These are phyloP conservation scores for Hibiscus syriacus DNA, from an alignment of 345 rosid species.

Conservation along the genomic window DNA sequence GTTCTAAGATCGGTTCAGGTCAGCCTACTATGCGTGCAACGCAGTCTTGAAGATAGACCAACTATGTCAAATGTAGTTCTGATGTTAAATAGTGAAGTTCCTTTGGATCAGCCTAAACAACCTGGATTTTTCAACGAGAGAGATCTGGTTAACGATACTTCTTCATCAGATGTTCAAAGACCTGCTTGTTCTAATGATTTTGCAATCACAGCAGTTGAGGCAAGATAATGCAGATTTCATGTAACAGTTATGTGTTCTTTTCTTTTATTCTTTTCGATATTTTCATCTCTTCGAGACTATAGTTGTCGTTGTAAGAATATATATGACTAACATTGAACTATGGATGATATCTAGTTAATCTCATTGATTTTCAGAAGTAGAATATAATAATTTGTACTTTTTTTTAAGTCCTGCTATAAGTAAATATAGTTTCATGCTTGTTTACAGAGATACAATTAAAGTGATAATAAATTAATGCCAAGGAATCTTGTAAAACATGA, in stretches of 20 bases:
- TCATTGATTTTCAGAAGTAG: too few species aligned
- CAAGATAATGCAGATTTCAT: neutral
- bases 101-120: slow-evolving; percentile 15
- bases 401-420: too few species aligned
- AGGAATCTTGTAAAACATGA: too few species aligned
- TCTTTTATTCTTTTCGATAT: neutral
- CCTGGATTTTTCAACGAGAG: slow-evolving; percentile 22
- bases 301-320: neutral
- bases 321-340: neutral
- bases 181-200: neutral
- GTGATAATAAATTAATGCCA: too few species aligned
- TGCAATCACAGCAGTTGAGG: neutral
- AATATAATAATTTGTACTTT: too few species aligned
- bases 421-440: too few species aligned
- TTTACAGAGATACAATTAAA: too few species aligned
- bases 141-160: slow-evolving; percentile 2
- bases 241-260: neutral
- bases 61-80: slow-evolving; percentile 17
- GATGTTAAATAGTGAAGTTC: slow-evolving; percentile 13
- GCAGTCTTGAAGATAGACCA: slow-evolving; percentile 16
- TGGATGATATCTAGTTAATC: too few species aligned
- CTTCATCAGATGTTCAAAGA: neutral
- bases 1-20: slow-evolving; percentile 8
- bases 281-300: neutral
- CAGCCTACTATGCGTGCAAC: slow-evolving; percentile 22